A percentile compares a stretch with the other conserved stretches of the same genome.
phyloP scores from a whole-genome alignment of 2,329 filamentous ascomycete species.

The Leptographium procerum region DNA sequence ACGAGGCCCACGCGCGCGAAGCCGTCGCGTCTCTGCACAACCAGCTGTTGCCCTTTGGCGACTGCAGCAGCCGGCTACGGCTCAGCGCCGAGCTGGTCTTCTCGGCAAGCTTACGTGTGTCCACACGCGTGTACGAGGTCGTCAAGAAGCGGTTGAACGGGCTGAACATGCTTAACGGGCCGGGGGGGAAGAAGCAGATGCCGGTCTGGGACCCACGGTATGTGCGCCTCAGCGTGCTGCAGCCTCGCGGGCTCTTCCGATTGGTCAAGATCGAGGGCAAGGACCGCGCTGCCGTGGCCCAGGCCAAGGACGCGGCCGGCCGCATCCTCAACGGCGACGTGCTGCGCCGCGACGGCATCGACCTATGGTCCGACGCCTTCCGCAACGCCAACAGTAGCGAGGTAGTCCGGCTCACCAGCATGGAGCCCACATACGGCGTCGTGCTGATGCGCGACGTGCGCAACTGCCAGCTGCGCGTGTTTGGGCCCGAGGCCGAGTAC shows the following conservation, averaged over 20 bases:
- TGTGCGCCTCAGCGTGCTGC: not conserved
- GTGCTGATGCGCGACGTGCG: too few species aligned
- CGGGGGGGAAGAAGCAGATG: not conserved
- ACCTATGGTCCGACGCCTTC: too few species aligned
- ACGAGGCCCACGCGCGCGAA: constrained; percentile 24
- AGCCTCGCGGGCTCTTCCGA: constrained; percentile 12
- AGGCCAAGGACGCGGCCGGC: constrained; percentile 21
- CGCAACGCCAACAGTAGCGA: too few species aligned
- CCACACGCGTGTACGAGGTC: constrained; percentile 20
- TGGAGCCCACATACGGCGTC: too few species aligned
- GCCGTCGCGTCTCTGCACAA: constrained; percentile 22
- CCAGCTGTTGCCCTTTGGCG: constrained; percentile 18
- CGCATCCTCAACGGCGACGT: constrained; percentile 21
- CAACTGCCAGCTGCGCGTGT: too few species aligned
- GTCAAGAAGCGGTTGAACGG: constrained; percentile 6
- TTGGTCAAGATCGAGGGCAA: constrained; percentile 27
- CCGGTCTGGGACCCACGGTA: constrained; percentile 8
- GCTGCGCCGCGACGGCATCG: constrained; percentile 3
- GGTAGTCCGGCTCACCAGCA: too few species aligned
- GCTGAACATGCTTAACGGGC: not conserved
- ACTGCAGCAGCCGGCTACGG: constrained; percentile 15
- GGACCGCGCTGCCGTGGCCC: constrained; percentile 17
- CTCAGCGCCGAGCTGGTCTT: constrained; percentile 25
- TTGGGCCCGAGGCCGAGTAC: too few species aligned
- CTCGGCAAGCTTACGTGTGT: constrained; percentile 26